Evolutionary conservation across 495 filamentous ascomycete species (phyloP), one percentile per base, ranked within the genome.

Genomic region (Hyaloscypha variabilis): DNA sequence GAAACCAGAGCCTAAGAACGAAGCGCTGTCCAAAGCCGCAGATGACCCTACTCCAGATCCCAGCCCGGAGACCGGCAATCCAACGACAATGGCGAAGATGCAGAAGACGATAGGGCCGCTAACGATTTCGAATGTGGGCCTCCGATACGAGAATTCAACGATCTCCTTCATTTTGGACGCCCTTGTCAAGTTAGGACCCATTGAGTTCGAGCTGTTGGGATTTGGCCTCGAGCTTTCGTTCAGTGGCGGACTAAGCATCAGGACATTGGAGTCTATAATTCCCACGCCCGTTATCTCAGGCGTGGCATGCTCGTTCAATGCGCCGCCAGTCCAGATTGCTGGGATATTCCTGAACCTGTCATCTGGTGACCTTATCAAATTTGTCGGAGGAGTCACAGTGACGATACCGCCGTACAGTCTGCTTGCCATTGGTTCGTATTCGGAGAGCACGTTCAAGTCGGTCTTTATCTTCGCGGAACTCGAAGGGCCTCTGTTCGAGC

Each of bases 401-500:
- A 67, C 73, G n/a, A 78, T 76, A 49, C 60, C 62, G 17, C 71
- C 76, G 0, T 83, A 74, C 52, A 68, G 67, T 17, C 70, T 83
- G 56, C 21, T 76, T 46, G 81, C 79, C 0, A 75, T 70, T 0
- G 81, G 81, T 2, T 73, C 72, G 58, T 82, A 80, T 55, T 59
- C 36, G 49, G 31, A 62, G 11, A 64, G 60, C 3, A 49, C 29
- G 4, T 53, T n/a, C 42, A 65, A 65, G 39, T 58, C 54, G 1
- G 31, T 64, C 3, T 64, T 64, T 34, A 26, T 64, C 0, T 66
- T 60, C 36, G 64, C 31, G 3, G 61, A 66, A 46, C 25, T 66
- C 0, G 69, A 79, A 11, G 82, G 82, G 3, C 82, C 82, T 0
- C 69, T 84, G n/a, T 52, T 79, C 2, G 69, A 67, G n/a, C n/a